These are phyloP conservation scores for Skeletonema marinoi DNA, from an alignment of 108 stramenopile genomes.

Conservation along the genomic window DNA sequence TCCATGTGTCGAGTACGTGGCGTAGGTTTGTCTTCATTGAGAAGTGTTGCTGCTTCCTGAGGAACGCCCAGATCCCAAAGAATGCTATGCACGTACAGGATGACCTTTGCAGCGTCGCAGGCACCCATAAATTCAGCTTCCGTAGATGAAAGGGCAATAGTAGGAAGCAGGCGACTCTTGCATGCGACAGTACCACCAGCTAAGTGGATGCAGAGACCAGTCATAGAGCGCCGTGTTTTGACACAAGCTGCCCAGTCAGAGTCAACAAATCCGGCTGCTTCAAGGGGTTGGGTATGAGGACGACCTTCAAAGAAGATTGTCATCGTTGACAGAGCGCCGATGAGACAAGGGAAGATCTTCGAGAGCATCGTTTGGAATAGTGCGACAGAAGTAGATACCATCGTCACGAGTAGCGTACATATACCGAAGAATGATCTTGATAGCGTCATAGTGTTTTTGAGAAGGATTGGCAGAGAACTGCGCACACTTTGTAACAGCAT, in stretches of 20 bases:
- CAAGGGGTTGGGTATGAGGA: neutral
- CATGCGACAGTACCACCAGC: slow-evolving; percentile 37
- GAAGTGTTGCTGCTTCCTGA: neutral
- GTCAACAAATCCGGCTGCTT: slow-evolving; percentile 15
- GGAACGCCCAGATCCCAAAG: slow-evolving; percentile 30
- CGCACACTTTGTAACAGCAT: too few species aligned
- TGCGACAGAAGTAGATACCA: too few species aligned
- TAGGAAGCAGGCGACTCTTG: slow-evolving; percentile 9
- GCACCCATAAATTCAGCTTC: slow-evolving; percentile 30
- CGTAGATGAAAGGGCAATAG: slow-evolving; percentile 24
- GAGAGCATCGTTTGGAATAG: too few species aligned
- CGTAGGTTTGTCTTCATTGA: too few species aligned
- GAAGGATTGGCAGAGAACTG: too few species aligned
- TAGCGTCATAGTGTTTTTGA: too few species aligned
- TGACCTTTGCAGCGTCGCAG: slow-evolving; percentile 25
- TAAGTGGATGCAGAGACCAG: slow-evolving; percentile 30
- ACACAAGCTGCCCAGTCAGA: slow-evolving; percentile 35
- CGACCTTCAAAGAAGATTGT: too few species aligned
- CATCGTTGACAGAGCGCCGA: too few species aligned
- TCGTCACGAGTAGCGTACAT: too few species aligned
- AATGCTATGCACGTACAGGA: slow-evolving; percentile 32
- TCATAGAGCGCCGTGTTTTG: slow-evolving; percentile 24
- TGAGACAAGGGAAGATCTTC: too few species aligned
- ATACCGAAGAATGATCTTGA: too few species aligned
- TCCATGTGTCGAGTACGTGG: too few species aligned